Conservation (phyloP, 2,329 filamentous ascomycete species). For the Sclerotinia nivalis region DNA sequence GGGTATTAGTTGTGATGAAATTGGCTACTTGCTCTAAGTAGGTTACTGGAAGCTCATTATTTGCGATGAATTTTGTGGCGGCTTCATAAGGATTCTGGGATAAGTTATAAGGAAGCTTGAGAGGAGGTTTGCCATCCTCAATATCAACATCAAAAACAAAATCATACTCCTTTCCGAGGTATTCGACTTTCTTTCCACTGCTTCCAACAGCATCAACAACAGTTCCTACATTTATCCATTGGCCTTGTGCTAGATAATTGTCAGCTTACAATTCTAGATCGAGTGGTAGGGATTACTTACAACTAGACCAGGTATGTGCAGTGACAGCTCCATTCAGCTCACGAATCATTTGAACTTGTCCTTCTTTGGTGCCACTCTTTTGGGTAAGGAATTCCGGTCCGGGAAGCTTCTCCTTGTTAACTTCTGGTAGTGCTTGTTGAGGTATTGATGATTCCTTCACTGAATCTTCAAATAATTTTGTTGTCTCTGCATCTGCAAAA, state of each 20-base stretch:
- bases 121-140: slow-evolving; percentile 85
- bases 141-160: slow-evolving; percentile 97
- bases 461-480: slow-evolving; percentile 76
- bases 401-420: slow-evolving; percentile 91
- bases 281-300: slow-evolving; percentile 24
- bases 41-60: slow-evolving; percentile 82
- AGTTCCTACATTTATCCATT: slow-evolving; percentile 90
- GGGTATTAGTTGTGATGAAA: slow-evolving; percentile 87
- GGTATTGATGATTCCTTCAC: slow-evolving; percentile 84
- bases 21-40: slow-evolving; percentile 92
- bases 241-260: slow-evolving; percentile 51
- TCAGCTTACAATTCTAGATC: slow-evolving; percentile 14
- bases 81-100: slow-evolving; percentile 91
- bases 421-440: slow-evolving; percentile 75
- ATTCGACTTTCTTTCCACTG: slow-evolving; percentile 71
- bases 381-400: slow-evolving; percentile 81
- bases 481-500: slow-evolving; percentile 65
- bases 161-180: slow-evolving; percentile 87
- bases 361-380: slow-evolving; percentile 90
- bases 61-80: slow-evolving; percentile 84
- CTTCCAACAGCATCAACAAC: slow-evolving; percentile 88
- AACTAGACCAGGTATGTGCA: slow-evolving; percentile 80
- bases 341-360: slow-evolving; percentile 89
- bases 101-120: slow-evolving; percentile 93
- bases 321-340: slow-evolving; percentile 79